Base-by-base conservation (phyloP, 169 alveolate species). In the Pseudocohnilembus persalinus region DNA sequence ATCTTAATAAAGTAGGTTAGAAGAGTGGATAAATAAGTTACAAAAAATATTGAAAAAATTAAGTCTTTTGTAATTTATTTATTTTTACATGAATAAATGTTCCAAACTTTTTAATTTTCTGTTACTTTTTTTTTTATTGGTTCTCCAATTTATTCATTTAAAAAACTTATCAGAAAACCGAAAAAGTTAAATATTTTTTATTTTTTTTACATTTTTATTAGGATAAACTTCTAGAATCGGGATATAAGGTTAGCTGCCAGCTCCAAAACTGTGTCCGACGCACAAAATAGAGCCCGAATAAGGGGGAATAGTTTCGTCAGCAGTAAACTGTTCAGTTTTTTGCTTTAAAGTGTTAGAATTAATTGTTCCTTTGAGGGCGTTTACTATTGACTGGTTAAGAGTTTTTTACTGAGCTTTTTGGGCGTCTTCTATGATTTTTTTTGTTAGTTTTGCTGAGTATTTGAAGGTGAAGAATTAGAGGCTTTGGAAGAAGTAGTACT, bases 221-320 rank as follows among this genome's bases (percentile, higher is more conserved):
- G 96, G 97, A 15, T 84, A 80, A 68, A 94, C 88, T 77, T 93
- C 94, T 31, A 92, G 89, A 89, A 94, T 94, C 33, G 97, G 97
- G 79, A 94, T 94, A 77, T 90, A 94, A 73, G 95, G 93, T 83
- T 94, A 91, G 30, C 92, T 90, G 0, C 94, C 95, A 0, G 95
- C 93, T 0, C 93, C 94, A 79, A 94, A 94, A 15, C 95, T 90
- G 77, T 94, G 97, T 15, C 97, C 97, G 28, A 94, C 94, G n/a
- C 90, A 86, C 65, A 93, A 84, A 6, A 94, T 64, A 77, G 84
- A 82, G 0, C 93, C 88, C 27, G 92, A 87, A 64, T 92, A 88
- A 33, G 97, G 96, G 1, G 97, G 97, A 79, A 92, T 93, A 25
- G 93, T 84, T 83, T 94, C 95, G 74, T 92, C 91, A 30, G 85